phyloP scores from a whole-genome alignment of 192 early-diverging fungal genomes.

The Endogone sp. region DNA sequence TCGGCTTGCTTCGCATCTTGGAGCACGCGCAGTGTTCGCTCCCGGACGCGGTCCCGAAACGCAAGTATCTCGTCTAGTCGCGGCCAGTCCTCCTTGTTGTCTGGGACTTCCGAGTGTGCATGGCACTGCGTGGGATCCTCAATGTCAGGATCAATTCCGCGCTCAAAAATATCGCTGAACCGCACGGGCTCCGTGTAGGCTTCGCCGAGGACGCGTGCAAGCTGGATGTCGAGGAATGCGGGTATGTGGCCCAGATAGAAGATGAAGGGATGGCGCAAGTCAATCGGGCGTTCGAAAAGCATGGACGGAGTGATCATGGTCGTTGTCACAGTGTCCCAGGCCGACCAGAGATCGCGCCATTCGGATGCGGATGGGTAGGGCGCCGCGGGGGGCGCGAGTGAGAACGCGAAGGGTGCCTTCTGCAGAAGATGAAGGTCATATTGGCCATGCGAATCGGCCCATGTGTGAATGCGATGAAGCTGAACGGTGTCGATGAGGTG shows the following conservation, averaged over 20 bases:
- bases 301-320: conserved; percentile 55
- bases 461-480: conserved; percentile 42
- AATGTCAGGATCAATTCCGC: conserved; percentile 90
- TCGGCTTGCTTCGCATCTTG: conserved; percentile 13
- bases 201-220: conserved; percentile 39
- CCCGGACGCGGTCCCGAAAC: conserved; percentile 64
- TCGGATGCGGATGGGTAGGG: conserved; percentile 62
- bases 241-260: conserved; percentile 90
- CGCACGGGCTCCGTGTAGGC: conserved; percentile 53
- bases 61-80: conserved; percentile 53
- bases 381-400: neutral
- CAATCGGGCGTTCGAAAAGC: conserved; percentile 69
- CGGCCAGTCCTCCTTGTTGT: conserved; percentile 62
- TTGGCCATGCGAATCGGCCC: conserved; percentile 46
- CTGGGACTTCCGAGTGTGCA: conserved; percentile 66
- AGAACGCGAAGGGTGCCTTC: conserved; percentile 50
- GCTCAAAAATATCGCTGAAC: conserved; percentile 85
- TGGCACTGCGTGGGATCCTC: conserved; percentile 72
- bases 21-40: conserved; percentile 30
- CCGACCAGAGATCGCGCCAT: conserved; percentile 78
- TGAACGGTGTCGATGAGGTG: conserved; percentile 43
- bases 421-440: conserved; percentile 56
- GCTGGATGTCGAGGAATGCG: conserved; percentile 61
- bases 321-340: conserved; percentile 70
- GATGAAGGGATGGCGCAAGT: conserved; percentile 81